phyloP scores from a whole-genome alignment of 805 yeast genomes.

The Candida succiphila region DNA sequence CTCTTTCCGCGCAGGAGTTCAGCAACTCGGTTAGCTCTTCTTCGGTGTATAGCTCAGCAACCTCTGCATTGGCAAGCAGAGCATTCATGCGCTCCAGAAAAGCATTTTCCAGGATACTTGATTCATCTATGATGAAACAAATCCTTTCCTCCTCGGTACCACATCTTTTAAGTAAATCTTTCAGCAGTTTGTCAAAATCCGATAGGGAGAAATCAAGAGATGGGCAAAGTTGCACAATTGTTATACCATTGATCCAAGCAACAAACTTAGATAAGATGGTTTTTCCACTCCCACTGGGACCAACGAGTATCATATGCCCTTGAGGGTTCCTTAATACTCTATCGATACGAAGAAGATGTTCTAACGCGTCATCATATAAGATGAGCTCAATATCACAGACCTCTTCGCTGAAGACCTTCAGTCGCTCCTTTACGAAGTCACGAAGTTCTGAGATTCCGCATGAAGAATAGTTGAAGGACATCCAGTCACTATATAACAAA shows the following conservation, averaged over 20 bases:
- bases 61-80: constrained; percentile 83
- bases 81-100: constrained; percentile 91
- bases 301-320: constrained; percentile 83
- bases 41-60: constrained; percentile 80
- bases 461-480: constrained; percentile 50
- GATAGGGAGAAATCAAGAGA: constrained; percentile 39
- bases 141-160: constrained; percentile 49
- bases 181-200: constrained; percentile 61
- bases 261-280: constrained; percentile 71
- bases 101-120: constrained; percentile 62
- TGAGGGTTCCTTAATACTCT: constrained; percentile 76
- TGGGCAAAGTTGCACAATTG: constrained; percentile 47
- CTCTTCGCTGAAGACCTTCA: constrained; percentile 70
- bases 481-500: constrained; percentile 66
- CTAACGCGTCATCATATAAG: constrained; percentile 60
- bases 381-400: constrained; percentile 53
- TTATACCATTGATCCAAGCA: constrained; percentile 83
- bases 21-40: constrained; percentile 52
- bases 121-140: constrained; percentile 74
- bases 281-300: constrained; percentile 77
- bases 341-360: constrained; percentile 70
- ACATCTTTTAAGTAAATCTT: constrained; percentile 38
- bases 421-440: constrained; percentile 50
- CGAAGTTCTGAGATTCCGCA: constrained; percentile 39
- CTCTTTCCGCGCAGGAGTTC: constrained; percentile 43